phyloP scores from a whole-genome alignment of 129 eudicot genomes.

The Pittosporum tobira region DNA sequence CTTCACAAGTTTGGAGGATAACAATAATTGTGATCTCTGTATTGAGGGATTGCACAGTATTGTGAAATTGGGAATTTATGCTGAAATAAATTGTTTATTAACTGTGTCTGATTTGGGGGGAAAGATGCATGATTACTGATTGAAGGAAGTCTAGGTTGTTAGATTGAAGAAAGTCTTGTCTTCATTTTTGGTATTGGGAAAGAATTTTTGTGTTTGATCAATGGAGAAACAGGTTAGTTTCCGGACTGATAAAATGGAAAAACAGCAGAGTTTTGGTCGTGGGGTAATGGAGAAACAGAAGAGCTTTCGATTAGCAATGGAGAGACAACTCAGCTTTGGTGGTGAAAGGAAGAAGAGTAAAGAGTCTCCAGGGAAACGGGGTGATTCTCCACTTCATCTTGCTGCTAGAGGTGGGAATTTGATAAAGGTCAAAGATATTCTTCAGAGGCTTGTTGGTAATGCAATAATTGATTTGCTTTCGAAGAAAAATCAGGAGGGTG shows the following conservation, averaged over 20 bases:
- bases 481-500: constrained; percentile 78
- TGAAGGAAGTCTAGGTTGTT: background rate
- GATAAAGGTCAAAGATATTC: constrained; percentile 49
- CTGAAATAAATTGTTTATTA: constrained; percentile 6
- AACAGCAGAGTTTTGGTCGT: constrained; percentile 51
- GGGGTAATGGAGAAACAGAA: constrained; percentile 33
- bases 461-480: constrained; percentile 39
- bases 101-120: constrained; percentile 12
- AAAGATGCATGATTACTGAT: constrained; percentile 8
- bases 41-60: constrained; percentile 5
- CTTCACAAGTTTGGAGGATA: background rate
- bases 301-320: constrained; percentile 25
- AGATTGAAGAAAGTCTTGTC: background rate
- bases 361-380: constrained; percentile 92
- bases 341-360: constrained; percentile 48
- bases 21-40: background rate
- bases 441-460: constrained; percentile 43
- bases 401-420: constrained; percentile 85
- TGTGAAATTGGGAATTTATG: background rate
- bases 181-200: background rate
- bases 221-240: constrained; percentile 78
- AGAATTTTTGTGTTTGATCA: constrained; percentile 12
- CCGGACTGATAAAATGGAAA: constrained; percentile 41
- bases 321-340: constrained; percentile 30
- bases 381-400: constrained; percentile 73